Evolutionary conservation across 495 filamentous ascomycete species (phyloP), one percentile per base, ranked within the genome.

Genomic region (Peziza echinospora): DNA sequence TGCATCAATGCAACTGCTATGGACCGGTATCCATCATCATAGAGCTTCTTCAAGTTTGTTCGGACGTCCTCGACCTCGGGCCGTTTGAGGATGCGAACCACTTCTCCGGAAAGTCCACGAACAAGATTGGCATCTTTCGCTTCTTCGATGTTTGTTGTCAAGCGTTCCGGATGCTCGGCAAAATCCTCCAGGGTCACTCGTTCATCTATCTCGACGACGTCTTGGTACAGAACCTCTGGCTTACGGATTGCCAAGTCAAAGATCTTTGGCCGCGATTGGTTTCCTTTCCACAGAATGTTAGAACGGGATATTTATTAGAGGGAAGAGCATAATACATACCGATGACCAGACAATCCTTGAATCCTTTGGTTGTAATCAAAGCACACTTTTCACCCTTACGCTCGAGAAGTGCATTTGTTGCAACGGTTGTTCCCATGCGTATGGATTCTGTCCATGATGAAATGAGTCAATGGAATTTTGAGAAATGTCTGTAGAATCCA

Each of bases 371-470:
- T 8, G 91, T 84, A 19, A 96, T 71, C 54, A 97, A 70, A 2
- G 78, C 89, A 49, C 91, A 92, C 53, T 75, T 76, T 62, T 93
- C 89, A 5, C 89, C 89, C 63, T 96, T 97, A 48, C 89, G 65
- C 63, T 97, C 91, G 1, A 97, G 67, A 47, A 97, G 63, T 0
- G 82, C 83, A 60, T 91, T 91, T 11, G 83, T 91, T 0, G 83
- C 83, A 22, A 91, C 83, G 2, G 83, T 91, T 17, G 83, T 91
- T 24, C 83, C 83, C 83, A 91, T 87, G 43, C 82, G 77, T 47
- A 89, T 81, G 34, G 77, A 81, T 45, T 84, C 71, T 76, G 70
- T 57, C 78, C 76, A 40, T 70, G 19, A 3, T 37, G 6, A 7
- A 37, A 2, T 37, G 30, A 37, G 30, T 17, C 6, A 37, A 11